Conservation (phyloP, 306 rosid species). For the Dicorynia guianensis region DNA sequence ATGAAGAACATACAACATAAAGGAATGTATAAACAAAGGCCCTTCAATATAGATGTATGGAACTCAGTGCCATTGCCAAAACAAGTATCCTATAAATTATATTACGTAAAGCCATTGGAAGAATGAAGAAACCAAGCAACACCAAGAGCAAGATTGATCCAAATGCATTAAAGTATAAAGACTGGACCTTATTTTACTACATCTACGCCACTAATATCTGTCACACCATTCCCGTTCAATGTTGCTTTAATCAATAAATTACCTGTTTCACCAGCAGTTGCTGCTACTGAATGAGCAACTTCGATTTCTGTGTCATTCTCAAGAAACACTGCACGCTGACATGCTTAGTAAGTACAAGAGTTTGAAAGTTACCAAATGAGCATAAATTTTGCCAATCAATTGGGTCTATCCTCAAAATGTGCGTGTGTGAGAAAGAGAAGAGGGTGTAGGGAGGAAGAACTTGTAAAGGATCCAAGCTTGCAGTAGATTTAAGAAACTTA, state of each 20-base stretch:
- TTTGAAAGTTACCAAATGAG: conserved; percentile 1
- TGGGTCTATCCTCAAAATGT: background rate
- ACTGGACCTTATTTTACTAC: background rate
- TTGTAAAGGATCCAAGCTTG: conserved; percentile 61
- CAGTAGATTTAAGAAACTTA: conserved; percentile 58
- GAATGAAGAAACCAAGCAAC: background rate
- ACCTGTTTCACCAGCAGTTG: conserved; percentile 67
- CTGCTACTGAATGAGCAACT: conserved; percentile 69
- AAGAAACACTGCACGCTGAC: conserved; percentile 62
- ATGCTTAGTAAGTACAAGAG: background rate
- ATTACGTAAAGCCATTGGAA: background rate
- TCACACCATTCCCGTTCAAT: background rate
- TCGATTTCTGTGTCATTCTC: conserved; percentile 67
- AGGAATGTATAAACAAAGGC: no score
- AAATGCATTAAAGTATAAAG: background rate
- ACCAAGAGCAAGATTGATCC: background rate
- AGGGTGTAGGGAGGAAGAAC: conserved; percentile 36
- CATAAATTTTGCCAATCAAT: background rate
- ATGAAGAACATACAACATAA: no score
- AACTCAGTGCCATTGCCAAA: no score
- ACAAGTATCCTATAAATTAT: no score
- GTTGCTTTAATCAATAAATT: conserved; percentile 10
- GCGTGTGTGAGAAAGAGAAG: background rate
- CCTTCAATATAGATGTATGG: no score
- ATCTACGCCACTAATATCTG: background rate